Percentiles rank a stretch among this genome's conserved stretches.
These are phyloP conservation scores for Botryotinia convoluta DNA, from an alignment of 2,329 filamentous ascomycete genomes.

Conservation along the genomic window DNA sequence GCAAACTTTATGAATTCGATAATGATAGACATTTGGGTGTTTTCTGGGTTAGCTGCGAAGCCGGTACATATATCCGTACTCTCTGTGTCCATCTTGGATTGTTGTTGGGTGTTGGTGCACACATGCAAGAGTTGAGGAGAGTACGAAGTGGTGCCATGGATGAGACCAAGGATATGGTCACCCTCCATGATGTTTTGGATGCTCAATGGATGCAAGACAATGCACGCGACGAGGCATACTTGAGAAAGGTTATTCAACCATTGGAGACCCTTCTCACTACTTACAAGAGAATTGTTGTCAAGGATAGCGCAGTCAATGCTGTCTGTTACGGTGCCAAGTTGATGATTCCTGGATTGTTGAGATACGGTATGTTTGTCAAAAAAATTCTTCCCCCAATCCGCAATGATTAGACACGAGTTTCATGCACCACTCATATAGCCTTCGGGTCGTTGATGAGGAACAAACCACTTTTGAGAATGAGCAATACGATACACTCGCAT, in stretches of 20 bases:
- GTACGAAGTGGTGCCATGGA: slow-evolving; percentile 94
- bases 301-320: slow-evolving; percentile 94
- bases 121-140: slow-evolving; percentile 97
- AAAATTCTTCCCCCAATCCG: slow-evolving; percentile 26
- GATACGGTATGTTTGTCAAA: slow-evolving; percentile 68
- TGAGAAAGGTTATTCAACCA: slow-evolving; percentile 86
- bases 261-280: slow-evolving; percentile 87
- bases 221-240: slow-evolving; percentile 87
- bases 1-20: slow-evolving; percentile 95
- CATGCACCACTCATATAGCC: slow-evolving; percentile 99
- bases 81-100: slow-evolving; percentile 90
- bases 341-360: slow-evolving; percentile 93
- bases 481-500: not conserved
- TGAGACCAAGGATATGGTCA: slow-evolving; percentile 84
- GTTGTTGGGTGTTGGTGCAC: slow-evolving; percentile 76
- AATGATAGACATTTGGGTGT: slow-evolving; percentile 96
- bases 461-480: slow-evolving; percentile 20
- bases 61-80: slow-evolving; percentile 97
- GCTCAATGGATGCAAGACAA: slow-evolving; percentile 97
- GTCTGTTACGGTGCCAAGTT: slow-evolving; percentile 99
- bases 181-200: slow-evolving; percentile 91
- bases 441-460: slow-evolving; percentile 88
- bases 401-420: slow-evolving; percentile 88
- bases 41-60: slow-evolving; percentile 99
- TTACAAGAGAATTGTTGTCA: slow-evolving; percentile 97